A percentile compares a stretch with the other conserved stretches of the same genome.
These are phyloP conservation scores for Talaromyces sp. DNA, from an alignment of 2,329 filamentous ascomycete genomes.

Conservation along the genomic window DNA sequence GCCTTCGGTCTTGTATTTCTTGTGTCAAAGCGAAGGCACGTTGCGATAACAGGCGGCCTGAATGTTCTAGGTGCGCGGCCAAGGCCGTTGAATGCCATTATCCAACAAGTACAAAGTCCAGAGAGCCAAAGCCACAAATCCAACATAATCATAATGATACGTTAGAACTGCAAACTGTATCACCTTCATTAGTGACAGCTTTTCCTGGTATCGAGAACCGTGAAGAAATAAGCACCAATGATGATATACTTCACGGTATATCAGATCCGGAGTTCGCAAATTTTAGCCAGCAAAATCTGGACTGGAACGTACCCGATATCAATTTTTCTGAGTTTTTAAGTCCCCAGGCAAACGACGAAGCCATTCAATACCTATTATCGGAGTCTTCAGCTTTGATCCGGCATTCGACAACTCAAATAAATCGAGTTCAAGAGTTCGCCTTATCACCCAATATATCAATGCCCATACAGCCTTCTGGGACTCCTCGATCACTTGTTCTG, in stretches of 20 bases:
- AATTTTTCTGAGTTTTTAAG: not conserved
- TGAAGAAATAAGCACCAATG: not conserved
- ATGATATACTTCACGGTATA: not conserved
- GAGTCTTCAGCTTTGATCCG: not conserved
- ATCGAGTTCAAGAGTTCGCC: not conserved
- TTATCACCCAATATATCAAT: conserved; percentile 2
- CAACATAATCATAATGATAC: not conserved
- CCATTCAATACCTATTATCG: not conserved
- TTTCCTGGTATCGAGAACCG: not conserved
- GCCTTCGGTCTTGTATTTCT: conserved; percentile 33
- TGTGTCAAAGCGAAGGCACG: conserved; percentile 36
- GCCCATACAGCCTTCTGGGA: not conserved
- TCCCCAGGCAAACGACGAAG: not conserved
- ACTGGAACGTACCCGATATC: not conserved
- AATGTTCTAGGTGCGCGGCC: conserved; percentile 35
- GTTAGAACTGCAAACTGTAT: not conserved
- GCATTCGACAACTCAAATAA: not conserved
- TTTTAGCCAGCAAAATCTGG: not conserved
- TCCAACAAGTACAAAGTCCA: conserved; percentile 18
- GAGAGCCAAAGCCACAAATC: not conserved
- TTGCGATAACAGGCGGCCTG: conserved; percentile 34
- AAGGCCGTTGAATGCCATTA: conserved; percentile 37
- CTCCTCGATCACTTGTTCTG: conserved; percentile 11
- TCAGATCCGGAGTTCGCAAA: not conserved
- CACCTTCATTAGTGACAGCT: not conserved